Percentiles rank a stretch among this genome's conserved stretches.
Evolutionary conservation across 2,329 filamentous ascomycete genomes (phyloP).

Genomic region (Calycina herbarum): DNA sequence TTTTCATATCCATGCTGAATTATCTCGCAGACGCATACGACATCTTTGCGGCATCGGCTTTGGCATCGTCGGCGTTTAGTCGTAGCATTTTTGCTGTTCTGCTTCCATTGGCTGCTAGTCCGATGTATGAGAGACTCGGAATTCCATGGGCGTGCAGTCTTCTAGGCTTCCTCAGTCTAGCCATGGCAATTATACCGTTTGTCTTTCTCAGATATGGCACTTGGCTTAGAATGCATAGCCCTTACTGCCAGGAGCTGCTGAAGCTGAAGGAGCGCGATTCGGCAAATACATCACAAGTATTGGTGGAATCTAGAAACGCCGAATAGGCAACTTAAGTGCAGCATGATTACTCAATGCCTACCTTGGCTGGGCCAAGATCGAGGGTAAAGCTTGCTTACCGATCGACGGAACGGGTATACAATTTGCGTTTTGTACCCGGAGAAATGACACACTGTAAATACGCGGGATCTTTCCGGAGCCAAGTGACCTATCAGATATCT

Average conservation of each 20-base stretch:
- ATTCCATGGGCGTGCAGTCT: constrained; percentile 46
- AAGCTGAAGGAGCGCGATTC: neutral
- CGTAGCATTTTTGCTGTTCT: constrained; percentile 43
- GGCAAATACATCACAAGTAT: neutral
- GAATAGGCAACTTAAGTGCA: neutral
- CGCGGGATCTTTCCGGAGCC: neutral
- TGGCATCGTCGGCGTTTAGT: constrained; percentile 41
- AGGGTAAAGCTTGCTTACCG: neutral
- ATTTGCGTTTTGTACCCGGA: neutral
- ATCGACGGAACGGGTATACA: neutral
- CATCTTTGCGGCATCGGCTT: constrained; percentile 56
- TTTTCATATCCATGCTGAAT: constrained; percentile 58
- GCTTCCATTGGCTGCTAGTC: constrained; percentile 39
- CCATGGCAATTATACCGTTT: constrained; percentile 49
- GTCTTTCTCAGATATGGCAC: constrained; percentile 48
- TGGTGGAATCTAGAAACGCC: neutral
- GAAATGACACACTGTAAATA: neutral
- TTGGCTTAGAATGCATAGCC: neutral
- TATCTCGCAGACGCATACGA: constrained; percentile 56
- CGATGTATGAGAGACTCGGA: constrained; percentile 46
- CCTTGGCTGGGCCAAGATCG: neutral
- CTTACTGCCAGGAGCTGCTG: constrained; percentile 1
- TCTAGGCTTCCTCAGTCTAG: constrained; percentile 47
- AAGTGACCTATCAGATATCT: neutral
- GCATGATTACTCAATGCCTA: no score